phyloP scores from a whole-genome alignment of 805 yeast species.

The Starmerella stellata region DNA sequence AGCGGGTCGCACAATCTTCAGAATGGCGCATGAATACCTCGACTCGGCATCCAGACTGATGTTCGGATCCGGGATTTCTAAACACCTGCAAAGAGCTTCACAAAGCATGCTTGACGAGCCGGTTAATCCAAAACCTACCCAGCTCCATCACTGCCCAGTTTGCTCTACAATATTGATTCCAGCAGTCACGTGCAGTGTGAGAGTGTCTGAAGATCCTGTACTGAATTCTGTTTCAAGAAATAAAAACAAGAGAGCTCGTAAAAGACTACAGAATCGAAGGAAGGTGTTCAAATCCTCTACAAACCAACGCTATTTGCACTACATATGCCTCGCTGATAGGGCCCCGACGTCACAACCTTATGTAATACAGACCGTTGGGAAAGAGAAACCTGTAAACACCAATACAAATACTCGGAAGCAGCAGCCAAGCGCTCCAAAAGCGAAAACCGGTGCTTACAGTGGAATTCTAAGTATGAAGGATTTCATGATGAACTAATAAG shows the following conservation, averaged over 20 bases:
- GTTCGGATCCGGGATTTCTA: constrained; percentile 1
- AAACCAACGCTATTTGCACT: constrained; percentile 2
- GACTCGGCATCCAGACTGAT: constrained; percentile 1
- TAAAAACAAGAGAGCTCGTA: constrained; percentile 1
- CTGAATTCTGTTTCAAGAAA: background rate
- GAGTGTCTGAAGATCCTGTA: constrained; percentile 1
- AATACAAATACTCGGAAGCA: background rate
- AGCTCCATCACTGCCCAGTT: constrained; percentile 7
- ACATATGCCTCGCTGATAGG: background rate
- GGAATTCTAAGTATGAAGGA: constrained; percentile 1
- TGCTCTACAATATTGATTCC: constrained; percentile 13
- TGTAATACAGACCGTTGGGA: background rate
- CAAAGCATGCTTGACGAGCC: background rate
- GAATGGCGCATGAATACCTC: background rate
- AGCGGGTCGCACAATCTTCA: background rate
- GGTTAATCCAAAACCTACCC: background rate
- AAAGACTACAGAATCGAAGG: background rate
- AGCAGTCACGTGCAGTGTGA: constrained; percentile 11
- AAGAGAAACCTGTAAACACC: background rate
- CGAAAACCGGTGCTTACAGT: background rate
- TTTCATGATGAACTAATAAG: background rate
- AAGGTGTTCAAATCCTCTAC: background rate
- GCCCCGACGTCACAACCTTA: background rate
- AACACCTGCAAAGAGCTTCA: constrained; percentile 1
- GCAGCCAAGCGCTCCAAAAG: no score